Evolutionary conservation across 305 asterid genomes (phyloP), one percentile per base, ranked within the genome.

Genomic region (Fraxinus albicans): DNA sequence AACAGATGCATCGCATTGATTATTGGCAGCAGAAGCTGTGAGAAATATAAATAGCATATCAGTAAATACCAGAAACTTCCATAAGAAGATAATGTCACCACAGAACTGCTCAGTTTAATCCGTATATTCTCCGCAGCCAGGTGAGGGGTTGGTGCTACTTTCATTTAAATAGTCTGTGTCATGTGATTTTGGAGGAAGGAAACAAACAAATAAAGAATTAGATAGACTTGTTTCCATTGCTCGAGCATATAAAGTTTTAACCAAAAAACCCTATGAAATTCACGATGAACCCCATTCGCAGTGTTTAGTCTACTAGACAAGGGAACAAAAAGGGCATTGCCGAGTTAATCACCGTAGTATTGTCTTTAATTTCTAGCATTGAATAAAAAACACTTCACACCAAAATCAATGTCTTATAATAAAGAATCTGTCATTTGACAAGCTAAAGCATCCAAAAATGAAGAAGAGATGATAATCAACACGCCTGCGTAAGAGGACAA

Each of bases 401-500:
- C 79, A 77, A 31, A 40, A 36, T 29, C 13, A 21, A 38, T 15
- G 67, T 47, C 38, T 25, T 12, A 15, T 13, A 35, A 27, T 13
- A 72, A 40, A 40, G 29, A 58, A 55, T 47, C 27, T 40, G 27
- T 47, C 42, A 77, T 40, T 29, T 29, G 74, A 29, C 36, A 27
- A 69, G 36, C 21, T 29, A 29, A 69, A 29, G 74, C 74, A 27
- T 69, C 74, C 74, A 69, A 63, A 63, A 63, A 31, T 33, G 36
- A 19, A 69, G 6, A 7, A 6, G 76, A 72, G 23, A 72, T 17
- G 25, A 29, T 5, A 72, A 33, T 72, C 76, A 19, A 33, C 25
- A 72, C 27, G 25, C 36, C 42, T 29, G 76, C 76, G 35, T 33
- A 70, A 31, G 78, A 79, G 75, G 79, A 19, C 58, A 78, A 72